Evolutionary conservation across 2,329 filamentous ascomycete species (phyloP), one percentile per base, ranked within the genome.

Genomic region (Alternaria sp.): DNA sequence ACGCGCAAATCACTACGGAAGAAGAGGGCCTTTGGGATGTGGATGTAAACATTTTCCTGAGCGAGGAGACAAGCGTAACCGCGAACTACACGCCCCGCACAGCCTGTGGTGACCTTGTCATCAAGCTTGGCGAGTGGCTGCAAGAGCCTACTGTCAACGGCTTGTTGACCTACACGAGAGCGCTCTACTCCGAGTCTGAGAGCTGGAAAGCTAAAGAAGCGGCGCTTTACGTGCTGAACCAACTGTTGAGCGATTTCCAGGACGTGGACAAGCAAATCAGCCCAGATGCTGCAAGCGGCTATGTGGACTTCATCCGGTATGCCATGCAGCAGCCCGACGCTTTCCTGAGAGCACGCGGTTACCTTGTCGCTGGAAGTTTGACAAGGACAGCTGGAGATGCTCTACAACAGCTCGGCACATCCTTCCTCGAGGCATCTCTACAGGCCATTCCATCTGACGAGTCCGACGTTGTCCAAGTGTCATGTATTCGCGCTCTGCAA

Each of bases 21-120:
- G 96, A 98, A 76, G 93, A 97, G 81, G 93, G 92, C 8, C 82
- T 99, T 10, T 99, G 96, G 96, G 93, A 97, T 71, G 93, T 97
- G 66, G 96, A 99, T 79, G 91, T 96, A 70, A 98, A 97, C 62
- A 87, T 99, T 3, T 99, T 96, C 80, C 86, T 99, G 50, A 95
- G 93, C 1, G 96, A 99, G 80, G 95, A 98, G 81, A 95, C 93
- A 2, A 95, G 93, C 3, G 91, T 97, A 17, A 97, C 93, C 12
- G 92, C 94, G 30, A 98, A 98, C 79, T 99, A 98, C 81, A 97
- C 96, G 0, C 92, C 96, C 13, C 89, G 96, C 69, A 97, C 93
- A 17, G 96, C 95, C 44, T 96, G 93, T 67, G 94, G 93, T 52
- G 96, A 98, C 77, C 84, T 99, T 52, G 86, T 97, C 26, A 93